A percentile compares a stretch with the other conserved stretches of the same genome.
These are phyloP conservation scores for Colletotrichum gloeosporioides DNA, from an alignment of 2,329 filamentous ascomycete species.

Conservation along the genomic window DNA sequence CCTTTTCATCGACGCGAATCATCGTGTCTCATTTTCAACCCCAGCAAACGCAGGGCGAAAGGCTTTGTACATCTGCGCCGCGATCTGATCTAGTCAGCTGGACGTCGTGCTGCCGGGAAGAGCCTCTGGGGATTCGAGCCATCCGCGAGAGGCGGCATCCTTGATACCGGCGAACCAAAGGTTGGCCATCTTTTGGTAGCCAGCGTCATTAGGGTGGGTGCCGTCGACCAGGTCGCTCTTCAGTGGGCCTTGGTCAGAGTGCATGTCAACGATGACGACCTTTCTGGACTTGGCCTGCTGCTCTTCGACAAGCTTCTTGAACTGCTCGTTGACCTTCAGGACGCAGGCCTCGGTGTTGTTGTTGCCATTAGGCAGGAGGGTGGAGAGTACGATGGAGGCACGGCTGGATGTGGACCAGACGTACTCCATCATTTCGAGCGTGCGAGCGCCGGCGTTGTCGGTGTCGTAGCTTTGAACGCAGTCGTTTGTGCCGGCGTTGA, in stretches of 20 bases:
- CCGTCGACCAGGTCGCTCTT: slow-evolving; percentile 39
- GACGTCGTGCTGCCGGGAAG: neutral
- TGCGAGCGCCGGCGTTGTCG: slow-evolving; percentile 32
- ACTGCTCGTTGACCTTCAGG: slow-evolving; percentile 37
- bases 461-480: slow-evolving; percentile 37
- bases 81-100: neutral
- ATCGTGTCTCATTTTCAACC: neutral
- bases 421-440: slow-evolving; percentile 39
- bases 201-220: slow-evolving; percentile 43
- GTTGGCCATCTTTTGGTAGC: slow-evolving; percentile 47
- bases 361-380: slow-evolving; percentile 38
- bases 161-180: slow-evolving; percentile 37
- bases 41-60: neutral
- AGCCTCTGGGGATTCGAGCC: slow-evolving; percentile 25
- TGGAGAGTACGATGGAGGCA: slow-evolving; percentile 42
- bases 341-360: slow-evolving; percentile 31
- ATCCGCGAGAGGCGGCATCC: slow-evolving; percentile 28
- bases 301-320: slow-evolving; percentile 28
- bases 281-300: slow-evolving; percentile 32
- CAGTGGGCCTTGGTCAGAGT: slow-evolving; percentile 32
- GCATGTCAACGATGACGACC: slow-evolving; percentile 47
- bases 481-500: slow-evolving; percentile 52
- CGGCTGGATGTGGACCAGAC: slow-evolving; percentile 35
- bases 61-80: neutral
- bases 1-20: neutral